Evolutionary conservation across 345 rosid species (phyloP), one percentile per base, ranked within the genome.

Genomic region (Trapa bicornis): DNA sequence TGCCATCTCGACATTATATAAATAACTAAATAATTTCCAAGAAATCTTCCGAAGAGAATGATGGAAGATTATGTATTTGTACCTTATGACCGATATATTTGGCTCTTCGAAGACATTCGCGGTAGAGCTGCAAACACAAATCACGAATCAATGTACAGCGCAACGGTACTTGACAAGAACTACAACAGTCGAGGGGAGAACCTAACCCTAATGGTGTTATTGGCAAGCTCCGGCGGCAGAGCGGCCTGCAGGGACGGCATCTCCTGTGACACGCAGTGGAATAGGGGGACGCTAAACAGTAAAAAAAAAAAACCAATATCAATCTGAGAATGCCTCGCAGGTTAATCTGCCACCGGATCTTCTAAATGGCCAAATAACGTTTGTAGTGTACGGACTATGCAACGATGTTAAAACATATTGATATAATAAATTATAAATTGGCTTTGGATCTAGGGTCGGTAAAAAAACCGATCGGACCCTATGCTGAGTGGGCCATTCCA

Each of bases 51-150:
- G 0, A 41, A 39, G 4, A 7, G 16, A 43, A 29, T 14, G 36
- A 33, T 45, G 35, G 64, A 12, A 52, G 50, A 32, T 53, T 53
- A 29, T 41, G 47, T 14, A 53, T 63, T 60, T 35, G 52, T 75
- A 89, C 99, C 87, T 78, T 74, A 68, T 84, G 88, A 68, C 97
- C 97, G 65, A 94, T 66, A 69, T 81, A 89, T 78, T 82, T 91
- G 47, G 96, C 97, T 78, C 99, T 80, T 69, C 97, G 86, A 79
- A 94, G 96, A 76, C 97, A 94, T 74, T 91, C 99, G 17, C 96
- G 89, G 61, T 94, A 94, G 77, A 94, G 86, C 99, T 94, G 82
- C 73, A 70, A 66, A 60, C 12, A 3, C 53, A 42, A 22, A 70
- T 53, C 64, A 52, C 53, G 14, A 22, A 53, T 42, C 33, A 39